phyloP scores from a whole-genome alignment of 2,329 filamentous ascomycete species.

The Berkeleyomyces basicola region DNA sequence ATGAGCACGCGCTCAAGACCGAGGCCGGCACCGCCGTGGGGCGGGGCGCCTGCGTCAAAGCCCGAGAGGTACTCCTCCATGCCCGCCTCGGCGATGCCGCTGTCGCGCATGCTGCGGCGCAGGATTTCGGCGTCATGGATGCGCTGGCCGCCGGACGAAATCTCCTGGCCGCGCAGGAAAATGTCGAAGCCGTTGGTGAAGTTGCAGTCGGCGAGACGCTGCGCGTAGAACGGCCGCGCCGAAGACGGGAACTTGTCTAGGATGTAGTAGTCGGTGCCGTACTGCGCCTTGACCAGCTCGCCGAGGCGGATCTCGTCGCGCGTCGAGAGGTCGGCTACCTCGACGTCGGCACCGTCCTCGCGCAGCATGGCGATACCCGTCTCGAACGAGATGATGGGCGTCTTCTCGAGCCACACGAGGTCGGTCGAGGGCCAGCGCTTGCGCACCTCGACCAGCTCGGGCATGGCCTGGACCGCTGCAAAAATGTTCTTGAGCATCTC shows the following conservation, averaged over 20 bases:
- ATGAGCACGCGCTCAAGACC: constrained; percentile 80
- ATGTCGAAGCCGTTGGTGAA: constrained; percentile 92
- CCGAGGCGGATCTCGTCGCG: constrained; percentile 77
- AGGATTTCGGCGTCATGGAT: constrained; percentile 66
- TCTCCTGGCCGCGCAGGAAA: constrained; percentile 84
- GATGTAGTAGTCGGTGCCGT: constrained; percentile 79
- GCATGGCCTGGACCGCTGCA: constrained; percentile 26
- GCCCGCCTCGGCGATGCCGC: constrained; percentile 59
- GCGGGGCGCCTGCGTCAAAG: constrained; percentile 77
- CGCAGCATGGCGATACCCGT: constrained; percentile 71
- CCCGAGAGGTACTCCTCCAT: constrained; percentile 85
- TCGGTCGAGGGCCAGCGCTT: constrained; percentile 75
- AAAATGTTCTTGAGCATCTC: constrained; percentile 61
- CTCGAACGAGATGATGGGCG: constrained; percentile 61
- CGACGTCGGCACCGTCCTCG: constrained; percentile 57
- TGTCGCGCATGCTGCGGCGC: constrained; percentile 56
- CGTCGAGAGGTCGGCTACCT: constrained; percentile 64
- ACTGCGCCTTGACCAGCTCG: constrained; percentile 70
- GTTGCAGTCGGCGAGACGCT: constrained; percentile 57
- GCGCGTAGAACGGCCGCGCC: constrained; percentile 81
- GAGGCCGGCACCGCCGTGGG: constrained; percentile 79
- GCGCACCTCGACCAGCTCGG: constrained; percentile 65
- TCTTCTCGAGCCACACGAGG: constrained; percentile 73
- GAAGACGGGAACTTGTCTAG: constrained; percentile 81
- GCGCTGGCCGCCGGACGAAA: constrained; percentile 82